A percentile compares a stretch with the other conserved stretches of the same genome.
Conservation (phyloP, 257 asterid genomes). For the Nicotiana paniculata region DNA sequence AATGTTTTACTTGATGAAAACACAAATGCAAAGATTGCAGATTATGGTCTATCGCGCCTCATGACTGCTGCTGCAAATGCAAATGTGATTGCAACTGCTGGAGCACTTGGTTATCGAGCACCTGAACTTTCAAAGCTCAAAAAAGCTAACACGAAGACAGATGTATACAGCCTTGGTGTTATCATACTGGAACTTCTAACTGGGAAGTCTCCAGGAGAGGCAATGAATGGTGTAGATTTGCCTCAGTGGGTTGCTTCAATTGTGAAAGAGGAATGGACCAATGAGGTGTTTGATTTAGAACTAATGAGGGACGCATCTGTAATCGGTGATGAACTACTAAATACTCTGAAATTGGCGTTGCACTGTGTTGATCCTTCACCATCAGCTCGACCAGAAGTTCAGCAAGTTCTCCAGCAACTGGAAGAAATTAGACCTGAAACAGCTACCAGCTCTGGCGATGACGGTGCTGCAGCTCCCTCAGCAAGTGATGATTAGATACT, state of each 20-base stretch:
- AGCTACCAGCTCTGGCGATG: constrained; percentile 55
- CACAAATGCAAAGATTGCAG: constrained; percentile 59
- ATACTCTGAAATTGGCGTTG: constrained; percentile 73
- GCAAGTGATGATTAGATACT: constrained; percentile 27
- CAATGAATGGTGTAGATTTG: constrained; percentile 66
- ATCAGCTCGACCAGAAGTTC: constrained; percentile 75
- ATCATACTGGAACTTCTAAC: constrained; percentile 79
- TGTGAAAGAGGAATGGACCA: constrained; percentile 97
- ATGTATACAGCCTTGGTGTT: constrained; percentile 87
- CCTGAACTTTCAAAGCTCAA: constrained; percentile 92
- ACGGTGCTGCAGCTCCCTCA: constrained; percentile 30
- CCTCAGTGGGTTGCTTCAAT: constrained; percentile 96
- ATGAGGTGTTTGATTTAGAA: constrained; percentile 87
- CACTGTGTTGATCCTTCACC: constrained; percentile 91
- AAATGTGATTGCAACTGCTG: constrained; percentile 82
- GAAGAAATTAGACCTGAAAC: constrained; percentile 80
- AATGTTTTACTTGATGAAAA: constrained; percentile 75
- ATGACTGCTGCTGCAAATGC: constrained; percentile 93
- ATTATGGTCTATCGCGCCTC: constrained; percentile 74
- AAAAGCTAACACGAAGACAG: constrained; percentile 85
- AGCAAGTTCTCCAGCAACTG: constrained; percentile 65
- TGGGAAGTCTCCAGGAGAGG: constrained; percentile 88
- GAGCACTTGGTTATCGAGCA: constrained; percentile 89
- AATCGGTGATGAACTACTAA: constrained; percentile 83
- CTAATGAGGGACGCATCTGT: constrained; percentile 82